These are phyloP conservation scores for Arachnomyces sp. DNA, from an alignment of 2,329 filamentous ascomycete species.

Conservation along the genomic window DNA sequence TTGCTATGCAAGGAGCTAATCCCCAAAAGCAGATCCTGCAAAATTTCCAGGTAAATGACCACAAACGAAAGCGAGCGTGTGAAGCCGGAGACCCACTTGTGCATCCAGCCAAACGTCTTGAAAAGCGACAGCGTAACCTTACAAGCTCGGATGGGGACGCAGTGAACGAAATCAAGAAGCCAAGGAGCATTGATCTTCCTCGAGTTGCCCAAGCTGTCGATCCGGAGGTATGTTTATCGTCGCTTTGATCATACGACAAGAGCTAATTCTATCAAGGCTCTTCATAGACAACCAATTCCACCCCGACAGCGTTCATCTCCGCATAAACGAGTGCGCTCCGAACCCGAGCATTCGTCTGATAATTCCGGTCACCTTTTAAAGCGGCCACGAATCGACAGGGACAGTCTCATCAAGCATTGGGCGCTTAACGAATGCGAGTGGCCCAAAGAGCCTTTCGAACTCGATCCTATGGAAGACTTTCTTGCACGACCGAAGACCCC, in stretches of 20 bases:
- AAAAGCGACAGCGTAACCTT: conserved; percentile 1
- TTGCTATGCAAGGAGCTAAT: conserved; percentile 15
- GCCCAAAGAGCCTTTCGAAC: conserved; percentile 22
- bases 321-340: too few species aligned
- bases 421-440: conserved; percentile 14
- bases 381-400: too few species aligned
- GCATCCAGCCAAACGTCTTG: conserved; percentile 5
- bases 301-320: too few species aligned
- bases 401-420: conserved; percentile 22
- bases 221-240: too few species aligned
- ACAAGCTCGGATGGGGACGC: too few species aligned
- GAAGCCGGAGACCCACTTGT: conserved; percentile 3
- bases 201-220: too few species aligned
- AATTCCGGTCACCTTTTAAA: too few species aligned
- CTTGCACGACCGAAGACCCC: conserved; percentile 24
- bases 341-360: too few species aligned
- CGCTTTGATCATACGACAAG: neutral
- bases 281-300: too few species aligned
- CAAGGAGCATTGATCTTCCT: too few species aligned
- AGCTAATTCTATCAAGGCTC: neutral
- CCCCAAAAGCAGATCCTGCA: conserved; percentile 7
- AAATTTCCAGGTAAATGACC: conserved; percentile 5
- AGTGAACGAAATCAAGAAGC: too few species aligned
- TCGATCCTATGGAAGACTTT: conserved; percentile 6
- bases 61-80: conserved; percentile 17